These are phyloP conservation scores for Rhizopogon vulgaris DNA, from an alignment of 768 basidiomycete species.

Conservation along the genomic window DNA sequence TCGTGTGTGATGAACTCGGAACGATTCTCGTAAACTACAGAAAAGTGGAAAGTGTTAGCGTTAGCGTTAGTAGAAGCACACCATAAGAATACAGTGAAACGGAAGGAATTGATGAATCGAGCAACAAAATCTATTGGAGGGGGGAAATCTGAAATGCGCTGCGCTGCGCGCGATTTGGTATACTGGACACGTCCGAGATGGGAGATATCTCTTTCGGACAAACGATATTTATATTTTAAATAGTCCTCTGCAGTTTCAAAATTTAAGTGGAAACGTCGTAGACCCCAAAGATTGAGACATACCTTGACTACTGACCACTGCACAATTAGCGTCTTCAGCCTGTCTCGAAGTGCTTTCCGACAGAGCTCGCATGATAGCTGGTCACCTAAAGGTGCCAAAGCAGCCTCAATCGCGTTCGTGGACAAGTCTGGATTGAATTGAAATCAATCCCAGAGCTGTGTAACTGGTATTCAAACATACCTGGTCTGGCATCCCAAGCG, in stretches of 20 bases:
- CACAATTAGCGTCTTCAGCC: conserved; percentile 59
- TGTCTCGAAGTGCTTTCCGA: conserved; percentile 51
- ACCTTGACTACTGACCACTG: conserved; percentile 83
- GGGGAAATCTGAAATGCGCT: no score
- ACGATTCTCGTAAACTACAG: conserved; percentile 4
- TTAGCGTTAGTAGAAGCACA: background rate
- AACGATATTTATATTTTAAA: background rate
- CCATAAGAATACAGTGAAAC: background rate
- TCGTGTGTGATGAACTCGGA: background rate
- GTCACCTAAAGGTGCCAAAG: conserved; percentile 62
- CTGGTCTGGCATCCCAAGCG: conserved; percentile 78
- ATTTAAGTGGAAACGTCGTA: background rate
- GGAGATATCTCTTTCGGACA: background rate
- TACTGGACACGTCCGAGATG: background rate
- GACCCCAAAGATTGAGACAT: background rate
- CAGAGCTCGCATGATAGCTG: conserved; percentile 70
- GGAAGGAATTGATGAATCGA: background rate
- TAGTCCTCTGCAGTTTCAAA: background rate
- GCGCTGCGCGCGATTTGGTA: background rate
- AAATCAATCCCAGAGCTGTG: conserved; percentile 2
- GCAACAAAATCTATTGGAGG: no score
- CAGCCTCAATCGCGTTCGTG: conserved; percentile 63
- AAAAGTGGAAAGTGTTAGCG: background rate
- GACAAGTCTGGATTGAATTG: conserved; percentile 53
- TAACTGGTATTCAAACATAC: conserved; percentile 30